Base-by-base conservation (phyloP, 352 stramenopile species). In the Saprolegnia diclina region DNA sequence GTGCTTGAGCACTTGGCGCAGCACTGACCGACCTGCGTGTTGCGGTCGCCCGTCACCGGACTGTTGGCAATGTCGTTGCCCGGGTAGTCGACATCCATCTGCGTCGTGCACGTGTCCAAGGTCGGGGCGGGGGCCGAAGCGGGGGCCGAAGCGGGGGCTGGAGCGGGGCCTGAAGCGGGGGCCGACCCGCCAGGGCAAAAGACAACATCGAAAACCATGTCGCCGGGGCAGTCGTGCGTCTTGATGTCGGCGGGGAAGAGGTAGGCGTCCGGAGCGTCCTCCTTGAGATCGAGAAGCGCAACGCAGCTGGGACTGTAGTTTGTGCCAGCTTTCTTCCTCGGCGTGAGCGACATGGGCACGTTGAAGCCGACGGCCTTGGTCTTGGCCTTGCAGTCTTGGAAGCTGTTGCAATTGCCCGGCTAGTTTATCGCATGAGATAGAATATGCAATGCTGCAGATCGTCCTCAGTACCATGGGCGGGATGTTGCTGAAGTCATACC, bases 401-500 rank as follows among this genome's bases (percentile, higher is more conserved):
- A 78, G 67, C 73, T 79, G 5, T 4, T 5, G 66, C 78, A 84
- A 11, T 46, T 71, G 40, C 67, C 73, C 56, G 76, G 76, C 11
- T 59, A 59, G 1, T 13, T 26, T 3, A 3, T 24, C 13, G 13
- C 11, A 21, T 59, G 13, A 40, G 24, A 2, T 13, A 38, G 7
- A 38, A 38, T 35, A 35, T 35, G 2, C 29, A 35, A 35, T 2
- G 29, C 3, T 59, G 11, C 16, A 42, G 16, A 7, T 11, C 11
- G 19, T 11, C 1, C 3, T 2, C 24, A 13, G 35, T 35, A 59
- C 52, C 52, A 65, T 75, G 0, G 79, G 79, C 5, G 79, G 78
- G 67, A 91, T 88, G 65, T 79, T 79, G 64, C 81, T 87, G 29
- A 90, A 75, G 62, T 90, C 82, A 67, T 79, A 81, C 79, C 79